phyloP scores from a whole-genome alignment of 2,329 filamentous ascomycete genomes.

The Knoxdaviesia capensis region DNA sequence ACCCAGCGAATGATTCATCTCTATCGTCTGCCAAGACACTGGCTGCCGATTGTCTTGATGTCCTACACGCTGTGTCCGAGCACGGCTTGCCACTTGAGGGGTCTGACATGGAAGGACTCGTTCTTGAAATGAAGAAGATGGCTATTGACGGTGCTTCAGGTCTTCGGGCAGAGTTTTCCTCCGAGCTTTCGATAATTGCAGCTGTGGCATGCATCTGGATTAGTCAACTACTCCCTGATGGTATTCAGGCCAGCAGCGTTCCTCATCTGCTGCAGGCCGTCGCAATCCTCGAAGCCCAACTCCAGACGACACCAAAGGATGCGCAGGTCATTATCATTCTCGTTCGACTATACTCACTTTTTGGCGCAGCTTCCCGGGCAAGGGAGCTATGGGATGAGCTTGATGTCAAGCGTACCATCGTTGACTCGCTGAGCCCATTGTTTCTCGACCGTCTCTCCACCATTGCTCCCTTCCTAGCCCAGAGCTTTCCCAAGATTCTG shows the following conservation, averaged over 20 bases:
- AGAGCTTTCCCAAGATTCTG: constrained; percentile 15
- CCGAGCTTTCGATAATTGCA: constrained; percentile 5
- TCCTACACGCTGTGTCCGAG: background rate
- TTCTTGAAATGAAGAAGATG: background rate
- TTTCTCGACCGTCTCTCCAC: constrained; percentile 35
- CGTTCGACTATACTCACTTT: constrained; percentile 26
- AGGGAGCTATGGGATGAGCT: constrained; percentile 27
- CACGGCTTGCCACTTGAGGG: background rate
- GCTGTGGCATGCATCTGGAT: constrained; percentile 3
- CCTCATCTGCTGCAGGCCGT: constrained; percentile 25
- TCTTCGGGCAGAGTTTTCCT: constrained; percentile 3
- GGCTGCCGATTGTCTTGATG: background rate
- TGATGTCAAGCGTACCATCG: constrained; percentile 34
- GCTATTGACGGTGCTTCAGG: background rate
- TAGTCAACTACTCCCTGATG: constrained; percentile 1
- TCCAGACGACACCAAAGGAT: constrained; percentile 22
- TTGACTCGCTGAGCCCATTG: constrained; percentile 32
- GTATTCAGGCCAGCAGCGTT: background rate
- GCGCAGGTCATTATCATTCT: constrained; percentile 26
- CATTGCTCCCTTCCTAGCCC: constrained; percentile 19
- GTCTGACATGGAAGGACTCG: background rate
- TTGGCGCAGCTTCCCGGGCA: constrained; percentile 27
- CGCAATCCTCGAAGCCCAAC: constrained; percentile 27
- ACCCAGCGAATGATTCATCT: background rate
- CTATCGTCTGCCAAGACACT: background rate